Percentiles rank a stretch among this genome's conserved stretches.
Conservation (phyloP, 768 basidiomycete species). For the Lactarius evosmus region DNA sequence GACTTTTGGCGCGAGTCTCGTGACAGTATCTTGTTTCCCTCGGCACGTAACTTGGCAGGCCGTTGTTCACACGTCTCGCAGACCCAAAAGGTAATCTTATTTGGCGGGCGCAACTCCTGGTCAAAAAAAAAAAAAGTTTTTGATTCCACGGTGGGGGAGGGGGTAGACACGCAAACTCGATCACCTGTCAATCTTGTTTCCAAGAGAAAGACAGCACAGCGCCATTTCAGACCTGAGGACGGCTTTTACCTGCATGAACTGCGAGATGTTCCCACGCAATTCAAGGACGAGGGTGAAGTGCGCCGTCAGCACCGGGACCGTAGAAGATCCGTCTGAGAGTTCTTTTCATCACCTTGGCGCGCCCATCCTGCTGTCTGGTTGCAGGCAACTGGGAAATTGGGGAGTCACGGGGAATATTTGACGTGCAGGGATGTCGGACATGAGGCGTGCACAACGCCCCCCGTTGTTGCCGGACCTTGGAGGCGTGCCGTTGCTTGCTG, state of each 20-base stretch:
- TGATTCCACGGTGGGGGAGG: background rate
- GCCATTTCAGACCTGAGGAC: background rate
- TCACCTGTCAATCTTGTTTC: slow-evolving; percentile 21
- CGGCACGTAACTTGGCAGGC: background rate
- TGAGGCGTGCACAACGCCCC: slow-evolving; percentile 1
- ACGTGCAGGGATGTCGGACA: slow-evolving; percentile 1
- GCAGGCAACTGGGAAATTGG: background rate
- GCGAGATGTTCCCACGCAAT: slow-evolving; percentile 14
- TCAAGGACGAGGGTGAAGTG: background rate
- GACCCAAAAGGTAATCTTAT: slow-evolving; percentile 11
- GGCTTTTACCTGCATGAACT: background rate
- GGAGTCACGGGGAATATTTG: background rate
- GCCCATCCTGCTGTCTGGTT: background rate
- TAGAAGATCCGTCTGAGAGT: background rate
- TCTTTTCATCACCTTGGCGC: background rate
- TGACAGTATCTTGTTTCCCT: background rate
- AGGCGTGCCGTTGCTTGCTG: background rate
- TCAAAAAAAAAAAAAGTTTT: background rate
- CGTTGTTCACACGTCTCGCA: slow-evolving; percentile 3
- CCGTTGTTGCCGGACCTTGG: slow-evolving; percentile 3
- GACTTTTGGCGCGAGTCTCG: background rate
- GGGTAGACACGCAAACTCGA: slow-evolving; percentile 1
- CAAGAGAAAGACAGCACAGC: slow-evolving; percentile 15
- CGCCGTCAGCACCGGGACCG: background rate
- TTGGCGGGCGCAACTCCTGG: slow-evolving; percentile 13